Base-by-base conservation (phyloP, 768 basidiomycete genomes). In the Glaciozyma martinii region DNA sequence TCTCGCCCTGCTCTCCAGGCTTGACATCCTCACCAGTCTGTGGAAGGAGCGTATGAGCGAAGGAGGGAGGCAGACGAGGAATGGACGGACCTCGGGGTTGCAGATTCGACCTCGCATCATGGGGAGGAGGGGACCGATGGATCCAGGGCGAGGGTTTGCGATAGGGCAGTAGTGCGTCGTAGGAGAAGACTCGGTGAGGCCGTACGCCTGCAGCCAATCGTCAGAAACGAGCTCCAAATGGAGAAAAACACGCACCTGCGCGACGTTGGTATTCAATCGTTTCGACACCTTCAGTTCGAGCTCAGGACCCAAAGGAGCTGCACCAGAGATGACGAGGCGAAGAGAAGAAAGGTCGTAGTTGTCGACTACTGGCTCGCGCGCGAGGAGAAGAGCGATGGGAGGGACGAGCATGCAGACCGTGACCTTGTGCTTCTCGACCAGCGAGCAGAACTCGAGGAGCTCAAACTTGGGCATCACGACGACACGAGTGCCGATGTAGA, bases 381-480 rank as follows among this genome's bases (percentile, higher is more conserved):
- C 72, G 33, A 71, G 62, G 2, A 55, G 25, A 19, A 73, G 62
- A 0, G 72, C 72, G 52, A 73, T 70, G 3, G 72, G 72, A 13
- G 72, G 72, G 19, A 73, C 72, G 32, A 73, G 61, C 53, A 71
- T 56, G 43, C 65, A 59, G 1, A 78, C 61, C 0, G 86, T 85
- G 23, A 84, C 80, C 54, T 78, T 81, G 78, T 88, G 88, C 59
- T 78, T 80, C 68, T 86, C 79, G 58, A 94, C 82, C 61, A 82
- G 79, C 16, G 79, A 76, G 66, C 87, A 86, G 71, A 88, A 88
- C 56, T 78, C 74, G 1, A 79, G 78, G 3, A 87, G 85, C 66
- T 91, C 86, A 74, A 91, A 93, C 25, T 82, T 82, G 1, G 82
- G 76, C 75, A 86, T 81, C 59, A 90, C 77, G 32, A 85, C 79